These are phyloP conservation scores for Potentilla sterilis DNA, from an alignment of 306 rosid species.

Conservation along the genomic window DNA sequence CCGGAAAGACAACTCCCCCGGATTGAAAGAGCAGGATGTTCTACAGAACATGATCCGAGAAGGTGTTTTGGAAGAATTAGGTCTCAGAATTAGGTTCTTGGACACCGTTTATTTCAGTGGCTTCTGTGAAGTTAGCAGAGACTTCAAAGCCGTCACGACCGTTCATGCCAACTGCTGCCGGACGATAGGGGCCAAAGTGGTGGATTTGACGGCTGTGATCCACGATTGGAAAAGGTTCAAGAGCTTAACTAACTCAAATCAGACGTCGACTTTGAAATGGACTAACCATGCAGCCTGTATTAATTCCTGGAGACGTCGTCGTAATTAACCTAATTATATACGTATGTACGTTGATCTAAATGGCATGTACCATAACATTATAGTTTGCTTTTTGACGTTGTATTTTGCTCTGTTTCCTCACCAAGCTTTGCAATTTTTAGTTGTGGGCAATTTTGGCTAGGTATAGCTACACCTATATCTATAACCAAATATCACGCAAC, in stretches of 20 bases:
- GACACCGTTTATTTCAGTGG: slow-evolving; percentile 34
- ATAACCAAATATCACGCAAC: neutral
- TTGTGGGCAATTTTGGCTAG: neutral
- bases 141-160: slow-evolving; percentile 25
- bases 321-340: neutral
- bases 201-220: slow-evolving; percentile 21
- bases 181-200: slow-evolving; percentile 23
- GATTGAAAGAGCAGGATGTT: slow-evolving; percentile 32
- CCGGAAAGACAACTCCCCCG: slow-evolving; percentile 10
- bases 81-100: slow-evolving; percentile 19
- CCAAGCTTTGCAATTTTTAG: neutral
- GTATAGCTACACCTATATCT: neutral
- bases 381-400: neutral
- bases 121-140: slow-evolving; percentile 31
- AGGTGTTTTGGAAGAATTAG: slow-evolving; percentile 11
- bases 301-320: neutral
- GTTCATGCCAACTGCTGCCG: slow-evolving; percentile 39
- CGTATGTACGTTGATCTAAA: neutral
- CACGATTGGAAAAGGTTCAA: slow-evolving; percentile 30
- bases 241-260: neutral
- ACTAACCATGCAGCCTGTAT: slow-evolving; percentile 1
- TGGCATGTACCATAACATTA: neutral
- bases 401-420: neutral
- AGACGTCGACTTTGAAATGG: slow-evolving; percentile 14
- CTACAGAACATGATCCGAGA: slow-evolving; percentile 16